Conservation (phyloP, 2,329 filamentous ascomycete genomes). For the Fusarium sublunatum region DNA sequence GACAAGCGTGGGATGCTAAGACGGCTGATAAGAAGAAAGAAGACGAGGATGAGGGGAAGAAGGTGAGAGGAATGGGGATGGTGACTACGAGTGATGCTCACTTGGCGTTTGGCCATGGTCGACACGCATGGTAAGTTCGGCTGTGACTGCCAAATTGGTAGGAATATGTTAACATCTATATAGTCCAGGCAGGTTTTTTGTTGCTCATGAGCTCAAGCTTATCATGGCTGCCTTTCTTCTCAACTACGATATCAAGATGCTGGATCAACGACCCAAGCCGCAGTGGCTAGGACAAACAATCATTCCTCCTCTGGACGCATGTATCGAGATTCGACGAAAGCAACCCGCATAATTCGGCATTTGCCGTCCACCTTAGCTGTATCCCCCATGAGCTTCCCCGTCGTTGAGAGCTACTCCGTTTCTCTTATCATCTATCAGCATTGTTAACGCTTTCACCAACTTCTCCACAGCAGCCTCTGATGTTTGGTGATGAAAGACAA, state of each 20-base stretch:
- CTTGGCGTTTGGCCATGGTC: slow-evolving; percentile 67
- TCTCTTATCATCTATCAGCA: slow-evolving; percentile 26
- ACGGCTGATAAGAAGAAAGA: slow-evolving; percentile 44
- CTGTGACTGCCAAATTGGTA: not conserved
- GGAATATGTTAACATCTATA: not conserved
- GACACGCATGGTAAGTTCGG: slow-evolving; percentile 59
- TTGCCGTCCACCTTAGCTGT: not conserved
- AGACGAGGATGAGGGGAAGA: slow-evolving; percentile 48
- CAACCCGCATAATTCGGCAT: not conserved
- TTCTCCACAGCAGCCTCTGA: slow-evolving; percentile 21
- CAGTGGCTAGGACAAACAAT: slow-evolving; percentile 60
- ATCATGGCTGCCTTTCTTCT: slow-evolving; percentile 61
- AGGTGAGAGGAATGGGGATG: slow-evolving; percentile 58
- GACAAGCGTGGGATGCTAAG: slow-evolving; percentile 53
- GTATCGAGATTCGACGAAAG: slow-evolving; percentile 45
- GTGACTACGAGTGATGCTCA: slow-evolving; percentile 64
- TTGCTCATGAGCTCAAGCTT: slow-evolving; percentile 66
- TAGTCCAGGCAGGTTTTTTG: slow-evolving; percentile 67
- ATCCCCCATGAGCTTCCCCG: slow-evolving; percentile 21
- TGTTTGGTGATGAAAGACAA: slow-evolving; percentile 39
- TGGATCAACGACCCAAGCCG: slow-evolving; percentile 54
- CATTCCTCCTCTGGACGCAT: slow-evolving; percentile 44
- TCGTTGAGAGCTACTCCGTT: slow-evolving; percentile 12
- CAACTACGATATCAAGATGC: slow-evolving; percentile 63
- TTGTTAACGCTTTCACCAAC: slow-evolving; percentile 29